Evolutionary conservation across 228 moss, liverwort and hornwort genomes (phyloP), one percentile per base, ranked within the genome.

Genomic region (Sphagnum magellanicum): DNA sequence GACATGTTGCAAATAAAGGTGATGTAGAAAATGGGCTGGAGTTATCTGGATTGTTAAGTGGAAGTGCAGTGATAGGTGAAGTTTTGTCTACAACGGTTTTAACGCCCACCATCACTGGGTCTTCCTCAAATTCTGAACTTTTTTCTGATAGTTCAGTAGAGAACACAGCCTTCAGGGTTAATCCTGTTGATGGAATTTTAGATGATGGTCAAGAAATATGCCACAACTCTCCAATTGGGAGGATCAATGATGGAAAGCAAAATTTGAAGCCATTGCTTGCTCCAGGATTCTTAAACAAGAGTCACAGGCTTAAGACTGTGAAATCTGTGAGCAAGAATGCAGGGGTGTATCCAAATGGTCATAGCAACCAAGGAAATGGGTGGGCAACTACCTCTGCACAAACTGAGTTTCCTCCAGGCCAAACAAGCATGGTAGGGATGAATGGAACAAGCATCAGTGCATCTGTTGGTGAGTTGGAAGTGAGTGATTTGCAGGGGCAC

Each of bases 211-310:
- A 32, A 32, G 32, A 32, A 32, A 32, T 32, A 32, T 32, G 32
- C 32, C 32, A 32, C 32, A 32, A 12, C 53, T 55, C 12, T 12
- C 17, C 59, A 65, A 10, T 5, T 15, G 16, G 0, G 4, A 0
- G 66, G 0, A 32, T 7, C 1, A 60, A 74, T 60, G 0, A 14
- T 2, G 60, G 70, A 5, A 81, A 85, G 68, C 61, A 70, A 63
- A 5, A n/a, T 48, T 10, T 65, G 12, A 89, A 83, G 67, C 91
- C 92, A 49, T 51, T 96, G 48, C 83, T 91, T 13, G 70, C 83
- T 59, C 83, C 78, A 4, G 89, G 91, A 7, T 96, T 92, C 72
- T 68, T 91, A 4, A 83, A 83, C 8, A 80, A 61, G 67, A 68
- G 5, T 63, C 14, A 61, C 70, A 72, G 16, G 10, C 16, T 49